Conservation (phyloP, 768 basidiomycete species). For the Phaeotremella fagi region DNA sequence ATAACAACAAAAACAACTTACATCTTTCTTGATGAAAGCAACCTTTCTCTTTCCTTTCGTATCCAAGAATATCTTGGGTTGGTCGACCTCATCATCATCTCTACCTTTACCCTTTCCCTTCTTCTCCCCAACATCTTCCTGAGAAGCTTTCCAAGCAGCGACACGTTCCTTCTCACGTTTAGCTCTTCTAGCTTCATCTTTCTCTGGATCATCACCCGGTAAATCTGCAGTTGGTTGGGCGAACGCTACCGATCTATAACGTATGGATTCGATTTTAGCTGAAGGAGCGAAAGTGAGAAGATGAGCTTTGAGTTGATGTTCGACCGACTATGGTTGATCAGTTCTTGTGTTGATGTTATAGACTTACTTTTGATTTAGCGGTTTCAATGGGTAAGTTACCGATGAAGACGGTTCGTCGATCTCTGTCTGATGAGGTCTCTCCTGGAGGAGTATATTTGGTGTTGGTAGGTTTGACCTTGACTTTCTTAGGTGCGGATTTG, state of each 20-base stretch:
- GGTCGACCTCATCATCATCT: slow-evolving; percentile 50
- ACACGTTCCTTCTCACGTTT: slow-evolving; percentile 46
- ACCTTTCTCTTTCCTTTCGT: slow-evolving; percentile 85
- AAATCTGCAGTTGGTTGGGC: slow-evolving; percentile 69
- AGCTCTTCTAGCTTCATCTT: slow-evolving; percentile 32
- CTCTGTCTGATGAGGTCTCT: slow-evolving; percentile 68
- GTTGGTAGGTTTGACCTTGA: slow-evolving; percentile 26
- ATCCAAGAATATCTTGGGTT: slow-evolving; percentile 61
- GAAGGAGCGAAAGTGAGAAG: slow-evolving; percentile 65
- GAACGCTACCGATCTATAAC: slow-evolving; percentile 92
- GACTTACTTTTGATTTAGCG: slow-evolving; percentile 67
- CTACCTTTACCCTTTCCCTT: slow-evolving; percentile 54
- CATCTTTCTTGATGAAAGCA: slow-evolving; percentile 81
- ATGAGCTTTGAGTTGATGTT: slow-evolving; percentile 72
- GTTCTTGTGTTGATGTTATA: background rate
- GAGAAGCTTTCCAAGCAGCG: slow-evolving; percentile 45
- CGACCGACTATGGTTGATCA: slow-evolving; percentile 56
- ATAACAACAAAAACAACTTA: slow-evolving; percentile 24
- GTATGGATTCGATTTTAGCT: slow-evolving; percentile 82
- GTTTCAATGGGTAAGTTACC: slow-evolving; percentile 79
- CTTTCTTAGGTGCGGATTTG: slow-evolving; percentile 37
- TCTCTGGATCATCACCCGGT: slow-evolving; percentile 43
- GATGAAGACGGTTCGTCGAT: slow-evolving; percentile 82
- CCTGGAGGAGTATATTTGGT: slow-evolving; percentile 59
- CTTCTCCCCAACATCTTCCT: slow-evolving; percentile 54